These are phyloP conservation scores for Dipteronia dyeriana DNA, from an alignment of 345 rosid species.

Conservation along the genomic window DNA sequence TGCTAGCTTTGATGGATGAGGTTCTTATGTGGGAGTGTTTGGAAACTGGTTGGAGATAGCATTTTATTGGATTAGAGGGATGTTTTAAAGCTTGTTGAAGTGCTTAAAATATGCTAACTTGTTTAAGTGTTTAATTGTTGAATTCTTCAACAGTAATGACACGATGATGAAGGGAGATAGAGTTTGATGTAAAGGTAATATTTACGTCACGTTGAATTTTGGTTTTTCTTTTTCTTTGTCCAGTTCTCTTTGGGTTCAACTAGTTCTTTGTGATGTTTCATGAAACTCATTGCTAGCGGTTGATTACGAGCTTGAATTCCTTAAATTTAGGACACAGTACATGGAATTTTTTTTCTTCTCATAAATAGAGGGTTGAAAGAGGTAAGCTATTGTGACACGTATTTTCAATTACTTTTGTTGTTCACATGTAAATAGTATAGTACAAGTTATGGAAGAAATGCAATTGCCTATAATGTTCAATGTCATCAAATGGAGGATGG, in stretches of 20 bases:
- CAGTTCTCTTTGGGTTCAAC: neutral
- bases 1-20: conserved; percentile 12
- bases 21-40: conserved; percentile 2
- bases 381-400: neutral
- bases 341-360: no score
- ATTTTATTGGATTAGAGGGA: conserved; percentile 6
- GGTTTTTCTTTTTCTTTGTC: neutral
- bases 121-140: conserved; percentile 1
- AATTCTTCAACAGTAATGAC: neutral
- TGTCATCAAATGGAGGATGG: conserved; percentile 1
- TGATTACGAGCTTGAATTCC: no score
- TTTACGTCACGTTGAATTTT: neutral
- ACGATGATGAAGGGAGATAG: conserved; percentile 11
- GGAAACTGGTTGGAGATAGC: conserved; percentile 5
- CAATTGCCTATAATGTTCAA: neutral
- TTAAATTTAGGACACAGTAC: no score
- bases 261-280: neutral
- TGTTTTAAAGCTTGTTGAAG: conserved; percentile 16
- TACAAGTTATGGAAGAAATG: no score
- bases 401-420: neutral
- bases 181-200: conserved; percentile 29
- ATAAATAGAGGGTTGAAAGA: no score
- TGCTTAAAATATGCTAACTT: conserved; percentile 19
- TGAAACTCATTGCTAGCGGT: neutral
- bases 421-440: no score